Base-by-base conservation (phyloP, 2,329 filamentous ascomycete species). In the Trichoderma hamatum region DNA sequence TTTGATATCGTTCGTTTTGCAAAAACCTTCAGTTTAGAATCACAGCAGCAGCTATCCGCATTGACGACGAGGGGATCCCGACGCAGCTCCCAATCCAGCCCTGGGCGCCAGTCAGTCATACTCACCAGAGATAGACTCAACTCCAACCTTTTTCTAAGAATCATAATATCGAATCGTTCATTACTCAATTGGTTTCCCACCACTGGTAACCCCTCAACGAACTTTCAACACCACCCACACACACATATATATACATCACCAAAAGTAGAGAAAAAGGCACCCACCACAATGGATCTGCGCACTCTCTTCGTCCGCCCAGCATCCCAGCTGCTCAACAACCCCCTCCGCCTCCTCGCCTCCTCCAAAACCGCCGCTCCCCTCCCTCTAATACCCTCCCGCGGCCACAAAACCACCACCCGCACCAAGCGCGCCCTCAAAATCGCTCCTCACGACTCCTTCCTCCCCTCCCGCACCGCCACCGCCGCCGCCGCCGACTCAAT, bases 381-480 rank as follows among this genome's bases (percentile, higher is more conserved):
- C 62, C 75, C 75, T 62, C 68, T 77, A 61, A 70, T 73, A 67
- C 51, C 76, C 63, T 73, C 74, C 67, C 81, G 82, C 70, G 79
- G 85, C 60, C 82, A 86, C 78, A 83, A 88, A 75, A 85, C 85
- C 34, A 79, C 83, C 3, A 77, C 82, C 64, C 85, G 87, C 68
- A 87, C 85, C 54, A 87, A 86, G 79, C 84, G 84, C 68, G 79
- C 83, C 58, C 84, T 89, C 74, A 89, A 87, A 75, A 83, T 90
- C 73, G 80, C 84, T 14, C 88, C 88, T 60, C 87, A 90, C 80
- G 80, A 84, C 46, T 87, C 87, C 72, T 90, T 90, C 78, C 80
- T 87, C 51, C 81, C 77, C 72, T 79, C 76, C 71, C 77, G 78
- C 63, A 70, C 74, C 55, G 52, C 72, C 51, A 70, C 76, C 43